Evolutionary conservation across 768 basidiomycete genomes (phyloP).

Genomic region (Cytidiella melzeri): DNA sequence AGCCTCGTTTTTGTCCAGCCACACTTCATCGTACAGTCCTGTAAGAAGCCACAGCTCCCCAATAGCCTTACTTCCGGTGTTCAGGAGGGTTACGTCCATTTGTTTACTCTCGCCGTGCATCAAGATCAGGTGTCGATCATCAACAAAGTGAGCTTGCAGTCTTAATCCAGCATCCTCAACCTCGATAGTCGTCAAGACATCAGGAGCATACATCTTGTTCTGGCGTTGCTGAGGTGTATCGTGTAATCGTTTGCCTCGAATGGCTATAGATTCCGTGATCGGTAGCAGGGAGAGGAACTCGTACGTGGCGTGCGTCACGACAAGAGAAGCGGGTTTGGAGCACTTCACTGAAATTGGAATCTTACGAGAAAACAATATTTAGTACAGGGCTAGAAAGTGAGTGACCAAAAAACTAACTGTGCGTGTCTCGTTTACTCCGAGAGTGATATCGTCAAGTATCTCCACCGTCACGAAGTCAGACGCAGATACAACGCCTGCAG

Average conservation of each 20-base stretch:
- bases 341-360: slow-evolving; percentile 60
- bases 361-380: slow-evolving; percentile 23
- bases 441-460: slow-evolving; percentile 50
- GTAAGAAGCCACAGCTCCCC: slow-evolving; percentile 67
- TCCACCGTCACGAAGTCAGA: slow-evolving; percentile 49
- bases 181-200: slow-evolving; percentile 52
- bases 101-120: slow-evolving; percentile 63
- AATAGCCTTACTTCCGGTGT: slow-evolving; percentile 55
- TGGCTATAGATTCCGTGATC: slow-evolving; percentile 55
- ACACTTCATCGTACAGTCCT: slow-evolving; percentile 58
- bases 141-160: slow-evolving; percentile 50
- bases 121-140: slow-evolving; percentile 45
- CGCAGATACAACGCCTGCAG: slow-evolving; percentile 26
- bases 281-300: slow-evolving; percentile 72
- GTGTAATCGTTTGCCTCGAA: slow-evolving; percentile 71
- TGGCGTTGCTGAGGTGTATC: slow-evolving; percentile 68
- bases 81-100: slow-evolving; percentile 54
- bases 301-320: slow-evolving; percentile 53
- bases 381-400: background rate
- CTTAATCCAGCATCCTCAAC: slow-evolving; percentile 64
- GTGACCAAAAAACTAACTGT: slow-evolving; percentile 38
- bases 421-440: slow-evolving; percentile 59
- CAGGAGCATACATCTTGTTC: slow-evolving; percentile 63
- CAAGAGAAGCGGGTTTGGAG: slow-evolving; percentile 43
- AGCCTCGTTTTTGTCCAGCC: slow-evolving; percentile 30